Evolutionary conservation across 2,329 filamentous ascomycete genomes (phyloP).

Genomic region (Myrmaecium sp.): DNA sequence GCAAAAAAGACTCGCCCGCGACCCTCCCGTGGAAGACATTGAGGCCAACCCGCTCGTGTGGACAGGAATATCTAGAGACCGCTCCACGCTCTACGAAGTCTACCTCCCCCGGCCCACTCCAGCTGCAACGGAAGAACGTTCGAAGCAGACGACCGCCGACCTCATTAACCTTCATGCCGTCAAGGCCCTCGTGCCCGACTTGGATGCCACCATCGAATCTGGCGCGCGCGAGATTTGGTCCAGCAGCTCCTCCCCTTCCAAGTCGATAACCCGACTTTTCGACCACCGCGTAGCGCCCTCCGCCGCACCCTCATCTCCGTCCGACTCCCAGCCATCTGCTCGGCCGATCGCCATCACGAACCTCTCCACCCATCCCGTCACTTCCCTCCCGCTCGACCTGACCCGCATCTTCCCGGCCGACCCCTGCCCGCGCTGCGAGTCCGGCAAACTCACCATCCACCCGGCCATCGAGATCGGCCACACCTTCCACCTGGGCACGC

Average conservation of each 20-base stretch:
- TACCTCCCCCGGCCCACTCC: slow-evolving; percentile 3
- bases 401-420: slow-evolving; percentile 51
- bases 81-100: slow-evolving; percentile 46
- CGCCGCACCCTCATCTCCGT: slow-evolving; percentile 3
- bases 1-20: slow-evolving; percentile 15
- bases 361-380: slow-evolving; percentile 17
- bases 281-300: slow-evolving; percentile 8
- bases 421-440: slow-evolving; percentile 51
- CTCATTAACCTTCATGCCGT: slow-evolving; percentile 44
- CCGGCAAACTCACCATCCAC: slow-evolving; percentile 45
- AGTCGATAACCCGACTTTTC: slow-evolving; percentile 6
- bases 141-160: slow-evolving; percentile 10
- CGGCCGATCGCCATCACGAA: slow-evolving; percentile 10
- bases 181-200: slow-evolving; percentile 45
- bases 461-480: slow-evolving; percentile 82
- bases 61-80: slow-evolving; percentile 51
- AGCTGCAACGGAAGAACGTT: neutral
- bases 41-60: slow-evolving; percentile 26
- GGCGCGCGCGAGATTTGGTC: slow-evolving; percentile 5
- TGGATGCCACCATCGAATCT: slow-evolving; percentile 54
- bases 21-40: no score
- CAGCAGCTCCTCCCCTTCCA: slow-evolving; percentile 9
- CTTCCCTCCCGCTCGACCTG: slow-evolving; percentile 38
- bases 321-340: slow-evolving; percentile 12
- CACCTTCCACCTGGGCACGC: slow-evolving; percentile 82